Percentiles rank a stretch among this genome's conserved stretches.
phyloP scores from a whole-genome alignment of 2,329 filamentous ascomycete genomes.

The Scorias spongiosa region DNA sequence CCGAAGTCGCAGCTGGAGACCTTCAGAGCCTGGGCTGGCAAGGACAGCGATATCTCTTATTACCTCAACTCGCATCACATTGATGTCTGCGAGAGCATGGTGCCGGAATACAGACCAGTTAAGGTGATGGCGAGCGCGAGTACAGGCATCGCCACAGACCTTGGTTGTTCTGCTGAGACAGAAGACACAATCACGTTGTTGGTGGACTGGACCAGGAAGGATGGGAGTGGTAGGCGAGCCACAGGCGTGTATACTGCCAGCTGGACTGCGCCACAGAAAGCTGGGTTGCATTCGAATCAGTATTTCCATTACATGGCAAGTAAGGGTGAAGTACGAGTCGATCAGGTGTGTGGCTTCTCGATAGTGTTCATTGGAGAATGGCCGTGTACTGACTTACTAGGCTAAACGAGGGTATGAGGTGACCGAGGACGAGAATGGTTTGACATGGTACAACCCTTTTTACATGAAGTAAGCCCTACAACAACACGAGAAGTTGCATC shows the following conservation, averaged over 20 bases:
- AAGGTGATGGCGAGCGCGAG: conserved; percentile 66
- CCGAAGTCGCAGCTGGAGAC: conserved; percentile 83
- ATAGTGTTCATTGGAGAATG: too few relatives aligned
- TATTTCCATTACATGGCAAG: conserved; percentile 90
- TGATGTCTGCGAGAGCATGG: conserved; percentile 87
- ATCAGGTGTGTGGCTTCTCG: conserved; percentile 37
- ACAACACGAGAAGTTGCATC: neutral
- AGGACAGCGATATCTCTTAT: conserved; percentile 86
- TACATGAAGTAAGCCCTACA: conserved; percentile 18
- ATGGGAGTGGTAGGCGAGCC: conserved; percentile 53
- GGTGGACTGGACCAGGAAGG: conserved; percentile 70
- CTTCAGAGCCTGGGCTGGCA: conserved; percentile 86
- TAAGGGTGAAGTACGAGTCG: conserved; percentile 71
- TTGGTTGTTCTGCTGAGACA: conserved; percentile 67
- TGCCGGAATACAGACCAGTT: conserved; percentile 62
- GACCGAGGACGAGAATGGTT: conserved; percentile 57
- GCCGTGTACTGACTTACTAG: conserved; percentile 4
- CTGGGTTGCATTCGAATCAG: conserved; percentile 91
- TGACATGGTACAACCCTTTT: conserved; percentile 73
- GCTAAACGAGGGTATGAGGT: conserved; percentile 91
- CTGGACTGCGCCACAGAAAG: conserved; percentile 85
- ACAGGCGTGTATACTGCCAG: conserved; percentile 87
- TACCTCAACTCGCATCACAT: conserved; percentile 93
- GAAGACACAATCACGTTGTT: conserved; percentile 89
- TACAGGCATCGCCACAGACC: conserved; percentile 59